Base-by-base conservation (phyloP, 768 basidiomycete species). In the Crucibulum laeve region DNA sequence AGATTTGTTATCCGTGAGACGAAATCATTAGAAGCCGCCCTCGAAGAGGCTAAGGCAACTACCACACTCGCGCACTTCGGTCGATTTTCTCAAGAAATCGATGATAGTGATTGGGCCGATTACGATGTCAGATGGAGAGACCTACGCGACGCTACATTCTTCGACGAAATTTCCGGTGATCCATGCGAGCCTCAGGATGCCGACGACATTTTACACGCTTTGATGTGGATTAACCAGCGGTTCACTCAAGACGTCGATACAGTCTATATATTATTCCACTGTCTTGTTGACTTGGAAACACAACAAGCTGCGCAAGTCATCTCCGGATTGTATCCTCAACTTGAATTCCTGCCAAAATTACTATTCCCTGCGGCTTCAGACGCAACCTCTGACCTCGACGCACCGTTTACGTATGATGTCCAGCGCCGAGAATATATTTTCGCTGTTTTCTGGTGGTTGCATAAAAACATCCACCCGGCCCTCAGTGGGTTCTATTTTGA, bases 251-350 rank as follows among this genome's bases (percentile, higher is more conserved):
- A 47, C 26, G 33, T 51, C 5, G 47, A 48, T 21, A 24, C 41
- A 4, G 50, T 51, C n/a, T 46, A 50, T 28, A 35, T 43, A 23
- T 25, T 50, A 19, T 46, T 46, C 19, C 42, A 50, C 26, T 43
- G 47, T 32, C 47, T 48, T n/a, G 23, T 33, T 10, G 47, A 48
- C 19, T 40, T 48, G 33, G 25, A 28, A 7, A 44, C 18, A 21
- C 30, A 42, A 22, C 43, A 41, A 26, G 47, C 47, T 22, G 38
- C 47, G 7, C 47, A 48, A 28, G 11, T 48, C 19, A 43, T 48
- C 4, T 38, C 37, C 23, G 43, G 41, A 15, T 43, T 48, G 4
- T 42, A 44, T 18, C 17, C 30, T 4, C 32, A 40, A 15, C 42
- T 45, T 6, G 47, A 28, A 6, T 44, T 44, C 23, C 35, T 48